These are phyloP conservation scores for Juglanconis sp. DNA, from an alignment of 2,329 filamentous ascomycete genomes.

Conservation along the genomic window DNA sequence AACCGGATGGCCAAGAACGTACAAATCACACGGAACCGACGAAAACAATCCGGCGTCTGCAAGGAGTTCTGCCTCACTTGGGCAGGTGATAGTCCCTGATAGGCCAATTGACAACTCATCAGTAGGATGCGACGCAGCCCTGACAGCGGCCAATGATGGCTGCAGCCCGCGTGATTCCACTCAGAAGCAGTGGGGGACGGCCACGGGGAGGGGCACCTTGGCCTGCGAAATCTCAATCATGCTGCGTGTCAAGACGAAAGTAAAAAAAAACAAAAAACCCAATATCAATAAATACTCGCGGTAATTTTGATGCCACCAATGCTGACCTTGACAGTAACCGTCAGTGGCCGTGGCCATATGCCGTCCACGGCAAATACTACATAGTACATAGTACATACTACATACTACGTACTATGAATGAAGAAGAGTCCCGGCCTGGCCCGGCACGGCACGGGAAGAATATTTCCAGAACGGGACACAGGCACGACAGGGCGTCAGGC, in stretches of 20 bases:
- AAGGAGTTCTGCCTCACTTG: constrained; percentile 2
- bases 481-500: background rate
- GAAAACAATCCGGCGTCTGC: background rate
- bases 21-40: background rate
- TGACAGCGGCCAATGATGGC: constrained; percentile 16
- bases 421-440: background rate
- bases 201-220: background rate
- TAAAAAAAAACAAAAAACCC: background rate
- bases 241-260: background rate
- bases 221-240: background rate
- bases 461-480: background rate
- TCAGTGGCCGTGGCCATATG: background rate
- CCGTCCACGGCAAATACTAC: background rate
- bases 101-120: constrained; percentile 22
- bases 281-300: background rate
- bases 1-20: background rate
- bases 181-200: background rate
- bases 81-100: constrained; percentile 15
- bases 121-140: constrained; percentile 8
- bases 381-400: no score
- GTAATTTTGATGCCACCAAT: background rate
- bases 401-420: background rate
- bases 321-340: background rate
- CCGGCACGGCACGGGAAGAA: background rate
- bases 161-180: constrained; percentile 11